Evolutionary conservation across 2,329 filamentous ascomycete genomes (phyloP).

Genomic region (Colletotrichum sp.): DNA sequence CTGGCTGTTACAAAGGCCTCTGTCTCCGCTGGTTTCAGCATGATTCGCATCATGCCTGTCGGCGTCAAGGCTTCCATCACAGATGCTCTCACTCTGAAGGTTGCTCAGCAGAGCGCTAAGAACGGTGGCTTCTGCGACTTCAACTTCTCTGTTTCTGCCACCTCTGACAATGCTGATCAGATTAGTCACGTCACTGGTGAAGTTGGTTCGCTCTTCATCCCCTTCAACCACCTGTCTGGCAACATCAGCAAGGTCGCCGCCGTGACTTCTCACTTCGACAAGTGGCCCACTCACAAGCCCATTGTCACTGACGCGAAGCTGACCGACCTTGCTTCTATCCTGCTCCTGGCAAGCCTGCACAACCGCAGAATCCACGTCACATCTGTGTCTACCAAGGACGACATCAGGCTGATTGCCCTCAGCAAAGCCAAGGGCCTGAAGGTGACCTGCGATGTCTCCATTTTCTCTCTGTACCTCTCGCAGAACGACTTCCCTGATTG

Average conservation of each 20-base stretch:
- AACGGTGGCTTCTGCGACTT: constrained; percentile 75
- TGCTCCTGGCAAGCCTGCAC: constrained; percentile 79
- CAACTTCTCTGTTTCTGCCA: constrained; percentile 80
- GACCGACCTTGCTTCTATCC: constrained; percentile 80
- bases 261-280: constrained; percentile 78
- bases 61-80: constrained; percentile 76
- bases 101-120: constrained; percentile 74
- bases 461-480: constrained; percentile 79
- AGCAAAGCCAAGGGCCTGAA: constrained; percentile 83
- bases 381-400: constrained; percentile 80
- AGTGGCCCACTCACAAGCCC: constrained; percentile 79
- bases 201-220: constrained; percentile 82
- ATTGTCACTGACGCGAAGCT: constrained; percentile 83
- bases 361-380: constrained; percentile 81
- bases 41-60: constrained; percentile 80
- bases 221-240: constrained; percentile 80
- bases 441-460: constrained; percentile 82
- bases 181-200: constrained; percentile 75
- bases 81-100: constrained; percentile 72
- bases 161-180: constrained; percentile 75
- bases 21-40: constrained; percentile 76
- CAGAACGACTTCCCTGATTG: constrained; percentile 73
- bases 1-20: constrained; percentile 75
- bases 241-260: constrained; percentile 86
- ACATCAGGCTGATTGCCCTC: constrained; percentile 77